A percentile compares a stretch with the other conserved stretches of the same genome.
Conservation (phyloP, 768 basidiomycete species). For the Amanita inopinata region DNA sequence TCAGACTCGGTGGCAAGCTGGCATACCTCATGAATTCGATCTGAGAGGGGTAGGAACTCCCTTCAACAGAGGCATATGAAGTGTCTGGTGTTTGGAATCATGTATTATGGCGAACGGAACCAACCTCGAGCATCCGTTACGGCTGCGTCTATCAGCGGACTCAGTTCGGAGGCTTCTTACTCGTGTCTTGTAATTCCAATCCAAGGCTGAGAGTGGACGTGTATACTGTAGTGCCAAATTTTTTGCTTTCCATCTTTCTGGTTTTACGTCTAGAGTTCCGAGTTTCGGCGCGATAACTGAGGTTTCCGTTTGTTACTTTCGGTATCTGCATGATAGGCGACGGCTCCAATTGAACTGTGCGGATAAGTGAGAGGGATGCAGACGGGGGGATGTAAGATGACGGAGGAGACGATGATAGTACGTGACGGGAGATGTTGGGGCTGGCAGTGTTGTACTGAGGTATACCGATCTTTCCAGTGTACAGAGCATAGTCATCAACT, state of each 20-base stretch:
- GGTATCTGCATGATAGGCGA: conserved; percentile 46
- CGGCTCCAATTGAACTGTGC: conserved; percentile 45
- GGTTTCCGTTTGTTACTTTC: not conserved
- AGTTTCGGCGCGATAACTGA: not conserved
- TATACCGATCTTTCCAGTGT: not conserved
- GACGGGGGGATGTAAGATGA: conserved; percentile 26
- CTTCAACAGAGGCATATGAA: too few species aligned
- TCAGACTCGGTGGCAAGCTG: too few species aligned
- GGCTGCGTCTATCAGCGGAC: not conserved
- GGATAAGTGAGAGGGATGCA: conserved; percentile 24
- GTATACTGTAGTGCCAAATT: not conserved
- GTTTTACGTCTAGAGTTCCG: not conserved
- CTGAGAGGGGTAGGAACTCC: too few species aligned
- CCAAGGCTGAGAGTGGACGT: not conserved
- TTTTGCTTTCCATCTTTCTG: not conserved
- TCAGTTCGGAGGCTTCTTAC: not conserved
- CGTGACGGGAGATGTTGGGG: conserved; percentile 11
- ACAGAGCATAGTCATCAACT: not conserved
- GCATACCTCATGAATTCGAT: too few species aligned
- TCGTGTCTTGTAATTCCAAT: conserved; percentile 5
- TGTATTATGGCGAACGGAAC: not conserved
- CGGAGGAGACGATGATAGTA: conserved; percentile 25
- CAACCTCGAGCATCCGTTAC: not conserved
- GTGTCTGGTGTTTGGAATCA: too few species aligned
- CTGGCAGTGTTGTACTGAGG: not conserved